Evolutionary conservation across 1,139 yeast genomes (phyloP).

Genomic region (Nakaseomyces delphensis): DNA sequence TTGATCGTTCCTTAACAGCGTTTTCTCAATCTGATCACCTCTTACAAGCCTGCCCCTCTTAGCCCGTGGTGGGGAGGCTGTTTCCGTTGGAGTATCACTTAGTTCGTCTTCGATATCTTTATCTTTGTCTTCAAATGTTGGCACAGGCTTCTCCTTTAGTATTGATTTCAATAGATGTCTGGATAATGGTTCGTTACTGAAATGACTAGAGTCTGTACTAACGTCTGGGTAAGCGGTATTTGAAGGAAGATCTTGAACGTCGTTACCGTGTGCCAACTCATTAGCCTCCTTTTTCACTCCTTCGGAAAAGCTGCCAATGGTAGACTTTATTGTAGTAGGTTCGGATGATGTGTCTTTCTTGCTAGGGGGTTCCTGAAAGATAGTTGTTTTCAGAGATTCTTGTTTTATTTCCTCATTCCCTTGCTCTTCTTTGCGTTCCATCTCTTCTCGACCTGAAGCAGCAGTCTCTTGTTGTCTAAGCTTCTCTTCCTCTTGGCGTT

Average conservation of each 20-base stretch:
- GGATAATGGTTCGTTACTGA: constrained; percentile 7
- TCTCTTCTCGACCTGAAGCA: too few relatives aligned
- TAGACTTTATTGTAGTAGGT: background rate
- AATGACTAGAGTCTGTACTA: constrained; percentile 1
- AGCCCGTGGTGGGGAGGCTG: constrained; percentile 38
- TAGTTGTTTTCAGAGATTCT: background rate
- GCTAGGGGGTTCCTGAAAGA: too few relatives aligned
- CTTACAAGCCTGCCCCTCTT: constrained; percentile 37
- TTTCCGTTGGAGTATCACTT: constrained; percentile 38
- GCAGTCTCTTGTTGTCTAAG: constrained; percentile 4
- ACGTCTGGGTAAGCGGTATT: background rate
- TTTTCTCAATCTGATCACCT: constrained; percentile 25
- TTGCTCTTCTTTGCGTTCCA: background rate
- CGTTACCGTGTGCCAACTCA: constrained; percentile 5
- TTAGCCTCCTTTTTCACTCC: constrained; percentile 1
- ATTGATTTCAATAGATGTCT: constrained; percentile 10
- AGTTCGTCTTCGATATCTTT: constrained; percentile 35
- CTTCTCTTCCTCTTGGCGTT: background rate
- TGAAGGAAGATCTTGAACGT: constrained; percentile 3
- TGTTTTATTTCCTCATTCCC: background rate
- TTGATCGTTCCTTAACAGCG: constrained; percentile 5
- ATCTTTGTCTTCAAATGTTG: constrained; percentile 1
- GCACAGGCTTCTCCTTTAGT: constrained; percentile 11
- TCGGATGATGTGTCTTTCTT: background rate
- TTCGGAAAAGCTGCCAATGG: background rate